These are phyloP conservation scores for Chaetomiaceae sp. DNA, from an alignment of 2,329 filamentous ascomycete genomes.

Conservation along the genomic window DNA sequence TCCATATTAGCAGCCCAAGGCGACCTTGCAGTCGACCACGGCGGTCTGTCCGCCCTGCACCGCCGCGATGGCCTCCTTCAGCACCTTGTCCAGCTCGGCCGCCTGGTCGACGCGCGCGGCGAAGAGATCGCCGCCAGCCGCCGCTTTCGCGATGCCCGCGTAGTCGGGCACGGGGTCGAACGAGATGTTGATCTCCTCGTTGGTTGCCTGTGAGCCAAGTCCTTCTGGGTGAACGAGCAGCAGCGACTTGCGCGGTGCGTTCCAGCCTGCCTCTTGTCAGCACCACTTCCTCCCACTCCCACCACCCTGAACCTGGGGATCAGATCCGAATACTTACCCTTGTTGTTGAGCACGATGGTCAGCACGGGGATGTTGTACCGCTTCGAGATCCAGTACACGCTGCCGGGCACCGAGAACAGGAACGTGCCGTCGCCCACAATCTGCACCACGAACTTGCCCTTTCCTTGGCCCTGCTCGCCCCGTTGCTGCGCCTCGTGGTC, in stretches of 20 bases:
- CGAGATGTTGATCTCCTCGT: constrained; percentile 57
- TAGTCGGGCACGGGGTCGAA: constrained; percentile 55
- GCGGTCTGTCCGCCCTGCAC: constrained; percentile 46
- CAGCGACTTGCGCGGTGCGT: constrained; percentile 51
- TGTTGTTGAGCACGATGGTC: constrained; percentile 46
- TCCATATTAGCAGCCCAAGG: constrained; percentile 40
- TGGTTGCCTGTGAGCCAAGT: constrained; percentile 46
- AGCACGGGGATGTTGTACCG: constrained; percentile 43
- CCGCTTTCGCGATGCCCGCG: constrained; percentile 54
- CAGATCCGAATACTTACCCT: constrained; percentile 32
- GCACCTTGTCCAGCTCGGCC: constrained; percentile 40
- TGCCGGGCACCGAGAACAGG: constrained; percentile 43
- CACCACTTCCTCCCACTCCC: not conserved
- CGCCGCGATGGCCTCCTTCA: constrained; percentile 44
- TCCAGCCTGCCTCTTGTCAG: constrained; percentile 43
- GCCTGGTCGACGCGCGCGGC: constrained; percentile 43
- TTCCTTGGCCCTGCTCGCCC: no score
- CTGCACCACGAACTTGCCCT: constrained; percentile 43
- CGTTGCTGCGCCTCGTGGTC: constrained; percentile 35
- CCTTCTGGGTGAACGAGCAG: constrained; percentile 54
- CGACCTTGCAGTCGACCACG: constrained; percentile 50
- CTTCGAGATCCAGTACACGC: constrained; percentile 43
- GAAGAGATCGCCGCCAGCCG: constrained; percentile 48
- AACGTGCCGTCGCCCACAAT: constrained; percentile 46
- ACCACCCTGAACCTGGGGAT: not conserved